These are phyloP conservation scores for Backusella westeae DNA, from an alignment of 192 early-diverging fungal genomes.

Conservation along the genomic window DNA sequence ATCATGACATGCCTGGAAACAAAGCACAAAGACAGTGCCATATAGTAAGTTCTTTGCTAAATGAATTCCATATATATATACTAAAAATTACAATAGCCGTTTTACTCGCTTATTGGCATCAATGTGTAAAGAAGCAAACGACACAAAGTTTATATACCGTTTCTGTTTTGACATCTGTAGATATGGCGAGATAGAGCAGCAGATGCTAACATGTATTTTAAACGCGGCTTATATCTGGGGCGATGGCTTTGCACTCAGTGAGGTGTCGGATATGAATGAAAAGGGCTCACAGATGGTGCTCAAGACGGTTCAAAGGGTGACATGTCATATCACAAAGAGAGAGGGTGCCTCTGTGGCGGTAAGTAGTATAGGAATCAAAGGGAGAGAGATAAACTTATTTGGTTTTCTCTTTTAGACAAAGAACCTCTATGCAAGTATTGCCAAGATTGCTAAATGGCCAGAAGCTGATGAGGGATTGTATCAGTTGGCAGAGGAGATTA, in stretches of 20 bases:
- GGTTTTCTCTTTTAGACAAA: not conserved
- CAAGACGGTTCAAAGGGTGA: not conserved
- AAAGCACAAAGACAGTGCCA: not conserved
- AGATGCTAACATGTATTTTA: not conserved
- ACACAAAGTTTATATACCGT: not conserved
- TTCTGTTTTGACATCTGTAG: not conserved
- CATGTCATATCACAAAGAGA: not conserved
- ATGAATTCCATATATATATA: not conserved
- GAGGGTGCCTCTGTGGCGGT: not conserved
- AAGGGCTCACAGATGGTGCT: not conserved
- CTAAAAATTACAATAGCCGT: not conserved
- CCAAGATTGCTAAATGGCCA: not conserved
- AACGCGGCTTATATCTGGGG: not conserved
- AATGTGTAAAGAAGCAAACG: not conserved
- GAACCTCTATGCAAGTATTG: not conserved
- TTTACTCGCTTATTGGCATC: not conserved
- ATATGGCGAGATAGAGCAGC: not conserved
- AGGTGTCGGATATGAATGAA: not conserved
- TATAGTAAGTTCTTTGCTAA: not conserved
- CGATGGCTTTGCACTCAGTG: not conserved
- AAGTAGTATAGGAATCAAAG: not conserved
- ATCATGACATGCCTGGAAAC: not conserved
- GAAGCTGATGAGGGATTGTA: not conserved
- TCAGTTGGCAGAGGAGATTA: not conserved
- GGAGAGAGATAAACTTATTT: too few relatives aligned